These are phyloP conservation scores for Arabidopsis lyrata DNA, from an alignment of 441 rosid species.

Conservation along the genomic window DNA sequence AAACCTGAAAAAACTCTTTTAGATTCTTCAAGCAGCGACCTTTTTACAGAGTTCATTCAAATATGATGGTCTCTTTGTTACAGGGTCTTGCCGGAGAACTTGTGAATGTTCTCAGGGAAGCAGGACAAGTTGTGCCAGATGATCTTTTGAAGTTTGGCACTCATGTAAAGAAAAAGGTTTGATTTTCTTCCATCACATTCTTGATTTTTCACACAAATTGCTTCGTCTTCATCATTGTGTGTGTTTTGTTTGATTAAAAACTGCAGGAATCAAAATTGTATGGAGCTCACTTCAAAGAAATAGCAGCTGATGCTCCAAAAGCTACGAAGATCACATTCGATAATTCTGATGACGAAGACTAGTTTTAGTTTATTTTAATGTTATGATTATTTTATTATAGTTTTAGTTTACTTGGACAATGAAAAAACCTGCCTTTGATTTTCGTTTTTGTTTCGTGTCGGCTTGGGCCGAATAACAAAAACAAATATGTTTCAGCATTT, in stretches of 20 bases:
- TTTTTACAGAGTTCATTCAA: background rate
- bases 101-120: conserved; percentile 92
- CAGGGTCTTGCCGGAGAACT: conserved; percentile 97
- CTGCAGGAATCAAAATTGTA: conserved; percentile 89
- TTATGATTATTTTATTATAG: conserved; percentile 1
- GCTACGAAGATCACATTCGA: conserved; percentile 74
- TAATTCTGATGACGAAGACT: conserved; percentile 84
- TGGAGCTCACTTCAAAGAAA: conserved; percentile 93
- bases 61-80: background rate
- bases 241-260: conserved; percentile 15
- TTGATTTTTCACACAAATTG: background rate
- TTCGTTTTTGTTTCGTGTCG: background rate
- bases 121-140: conserved; percentile 84
- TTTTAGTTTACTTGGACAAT: background rate
- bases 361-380: background rate
- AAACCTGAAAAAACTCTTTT: background rate
- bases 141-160: conserved; percentile 92
- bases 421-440: background rate
- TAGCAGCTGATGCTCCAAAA: conserved; percentile 90
- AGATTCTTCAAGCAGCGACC: background rate
- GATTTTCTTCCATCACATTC: background rate
- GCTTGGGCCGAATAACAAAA: background rate
- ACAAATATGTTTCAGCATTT: background rate
- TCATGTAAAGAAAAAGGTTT: conserved; percentile 97
- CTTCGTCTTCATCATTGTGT: conserved; percentile 2